Conservation (phyloP, 768 basidiomycete genomes). For the Agaricus blazei region DNA sequence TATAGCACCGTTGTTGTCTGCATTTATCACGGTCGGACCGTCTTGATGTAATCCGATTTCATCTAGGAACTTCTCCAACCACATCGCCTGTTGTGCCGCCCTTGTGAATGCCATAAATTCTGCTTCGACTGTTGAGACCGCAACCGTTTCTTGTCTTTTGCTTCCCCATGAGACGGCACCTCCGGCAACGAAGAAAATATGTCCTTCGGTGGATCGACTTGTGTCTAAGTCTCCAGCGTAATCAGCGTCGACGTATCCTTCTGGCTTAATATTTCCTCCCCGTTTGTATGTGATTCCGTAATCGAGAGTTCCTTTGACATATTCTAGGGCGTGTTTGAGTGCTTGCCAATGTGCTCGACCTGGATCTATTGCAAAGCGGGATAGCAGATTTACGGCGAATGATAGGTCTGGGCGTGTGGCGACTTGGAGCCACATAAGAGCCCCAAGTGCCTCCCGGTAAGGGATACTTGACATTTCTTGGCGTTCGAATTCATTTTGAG, state of each 20-base stretch:
- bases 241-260: conserved; percentile 13
- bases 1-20: conserved; percentile 23
- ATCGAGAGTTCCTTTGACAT: not conserved
- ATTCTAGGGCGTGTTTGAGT: not conserved
- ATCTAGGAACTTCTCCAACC: conserved; percentile 7
- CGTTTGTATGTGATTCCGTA: not conserved
- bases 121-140: conserved; percentile 14
- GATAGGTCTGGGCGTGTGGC: conserved; percentile 20
- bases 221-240: conserved; percentile 17
- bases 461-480: not conserved
- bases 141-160: conserved; percentile 19
- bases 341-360: conserved; percentile 10
- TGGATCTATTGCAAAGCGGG: conserved; percentile 9
- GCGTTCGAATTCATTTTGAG: too few species aligned
- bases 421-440: conserved; percentile 18
- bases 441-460: conserved; percentile 16
- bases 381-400: conserved; percentile 35
- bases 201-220: conserved; percentile 20
- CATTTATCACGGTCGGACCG: conserved; percentile 10
- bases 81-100: conserved; percentile 1
- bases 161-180: conserved; percentile 23
- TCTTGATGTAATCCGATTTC: not conserved
- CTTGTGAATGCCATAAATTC: conserved; percentile 13
- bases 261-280: not conserved
- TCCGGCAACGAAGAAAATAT: conserved; percentile 18